These are phyloP conservation scores for Ophiostoma triangulosporum DNA, from an alignment of 2,329 filamentous ascomycete species.

Conservation along the genomic window DNA sequence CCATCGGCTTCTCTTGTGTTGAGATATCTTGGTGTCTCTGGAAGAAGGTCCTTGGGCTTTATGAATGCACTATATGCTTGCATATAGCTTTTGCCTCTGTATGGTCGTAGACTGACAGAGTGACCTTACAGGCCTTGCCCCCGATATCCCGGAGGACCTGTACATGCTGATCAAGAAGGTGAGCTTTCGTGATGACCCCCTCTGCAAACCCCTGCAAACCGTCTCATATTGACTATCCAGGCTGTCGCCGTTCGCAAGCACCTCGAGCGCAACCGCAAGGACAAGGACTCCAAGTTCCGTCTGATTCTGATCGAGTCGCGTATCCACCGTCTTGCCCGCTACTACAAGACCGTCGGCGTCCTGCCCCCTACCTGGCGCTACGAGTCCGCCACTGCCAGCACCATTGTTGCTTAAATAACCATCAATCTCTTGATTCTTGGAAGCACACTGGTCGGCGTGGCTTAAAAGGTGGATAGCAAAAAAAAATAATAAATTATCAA, in stretches of 20 bases:
- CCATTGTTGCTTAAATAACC: constrained; percentile 68
- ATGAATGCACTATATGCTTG: constrained; percentile 2
- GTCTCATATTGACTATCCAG: constrained; percentile 28
- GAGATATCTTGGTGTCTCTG: no score
- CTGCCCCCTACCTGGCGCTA: constrained; percentile 95
- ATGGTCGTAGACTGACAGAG: constrained; percentile 88
- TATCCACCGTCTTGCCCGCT: constrained; percentile 94
- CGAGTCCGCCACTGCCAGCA: constrained; percentile 93
- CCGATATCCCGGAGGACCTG: constrained; percentile 97
- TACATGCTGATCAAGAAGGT: constrained; percentile 99
- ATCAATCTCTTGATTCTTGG: no score
- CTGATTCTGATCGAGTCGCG: constrained; percentile 99
- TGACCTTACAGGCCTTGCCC: constrained; percentile 87
- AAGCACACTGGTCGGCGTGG: background rate
- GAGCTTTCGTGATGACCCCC: constrained; percentile 14
- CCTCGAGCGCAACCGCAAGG: constrained; percentile 99
- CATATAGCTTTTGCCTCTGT: constrained; percentile 54
- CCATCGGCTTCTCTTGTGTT: background rate
- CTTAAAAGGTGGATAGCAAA: constrained; percentile 2
- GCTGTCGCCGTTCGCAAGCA: constrained; percentile 99
- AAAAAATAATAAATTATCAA: background rate
- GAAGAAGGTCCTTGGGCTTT: background rate
- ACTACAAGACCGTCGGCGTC: constrained; percentile 88
- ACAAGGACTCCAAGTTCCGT: constrained; percentile 99
- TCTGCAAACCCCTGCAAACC: background rate